Percentiles rank a stretch among this genome's conserved stretches.
These are phyloP conservation scores for Venturia oleaginea DNA, from an alignment of 2,329 filamentous ascomycete genomes.

Conservation along the genomic window DNA sequence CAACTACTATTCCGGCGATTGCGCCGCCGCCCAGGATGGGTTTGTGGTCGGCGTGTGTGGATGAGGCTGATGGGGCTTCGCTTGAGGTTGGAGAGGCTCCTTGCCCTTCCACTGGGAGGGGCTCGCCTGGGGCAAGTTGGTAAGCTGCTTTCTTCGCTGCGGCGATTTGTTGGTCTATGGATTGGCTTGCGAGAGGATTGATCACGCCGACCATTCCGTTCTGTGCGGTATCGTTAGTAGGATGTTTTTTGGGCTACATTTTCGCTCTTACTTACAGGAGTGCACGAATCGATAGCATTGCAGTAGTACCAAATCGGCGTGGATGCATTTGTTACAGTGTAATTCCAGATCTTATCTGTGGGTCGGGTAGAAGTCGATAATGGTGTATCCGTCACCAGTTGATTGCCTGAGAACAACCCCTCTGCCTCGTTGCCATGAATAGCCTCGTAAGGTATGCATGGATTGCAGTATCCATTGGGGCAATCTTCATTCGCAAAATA, in stretches of 20 bases:
- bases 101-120: constrained; percentile 33
- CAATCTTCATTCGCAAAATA: constrained; percentile 17
- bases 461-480: constrained; percentile 18
- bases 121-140: constrained; percentile 30
- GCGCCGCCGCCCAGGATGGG: constrained; percentile 52
- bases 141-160: constrained; percentile 19
- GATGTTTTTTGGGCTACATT: not conserved
- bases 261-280: constrained; percentile 20
- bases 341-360: constrained; percentile 19
- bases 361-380: not conserved
- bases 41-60: constrained; percentile 15
- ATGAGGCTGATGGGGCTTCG: not conserved
- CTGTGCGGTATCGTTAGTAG: not conserved
- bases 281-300: constrained; percentile 55
- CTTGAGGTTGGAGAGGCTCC: constrained; percentile 18
- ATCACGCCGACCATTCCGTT: constrained; percentile 69
- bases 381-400: constrained; percentile 1
- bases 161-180: constrained; percentile 12
- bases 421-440: too few species aligned
- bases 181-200: constrained; percentile 40
- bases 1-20: constrained; percentile 50
- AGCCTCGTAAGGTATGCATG: constrained; percentile 21
- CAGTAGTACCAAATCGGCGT: constrained; percentile 32
- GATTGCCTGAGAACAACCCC: constrained; percentile 10
- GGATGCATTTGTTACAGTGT: constrained; percentile 26